phyloP scores from a whole-genome alignment of 305 asterid genomes.

The Fraxinus sp. region DNA sequence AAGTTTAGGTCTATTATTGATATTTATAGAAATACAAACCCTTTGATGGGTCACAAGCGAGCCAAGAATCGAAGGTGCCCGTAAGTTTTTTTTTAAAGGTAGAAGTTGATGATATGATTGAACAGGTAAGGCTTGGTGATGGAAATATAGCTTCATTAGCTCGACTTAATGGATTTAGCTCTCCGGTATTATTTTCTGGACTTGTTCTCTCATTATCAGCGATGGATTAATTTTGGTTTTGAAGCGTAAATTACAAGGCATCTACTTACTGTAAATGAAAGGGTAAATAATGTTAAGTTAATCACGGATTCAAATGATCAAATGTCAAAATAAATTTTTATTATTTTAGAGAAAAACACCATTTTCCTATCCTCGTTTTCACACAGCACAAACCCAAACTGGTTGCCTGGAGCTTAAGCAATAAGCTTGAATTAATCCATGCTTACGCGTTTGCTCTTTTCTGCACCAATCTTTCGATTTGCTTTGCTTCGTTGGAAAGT shows the following conservation, averaged over 20 bases:
- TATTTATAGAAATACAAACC: slow-evolving; percentile 33
- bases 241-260: background rate
- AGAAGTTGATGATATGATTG: background rate
- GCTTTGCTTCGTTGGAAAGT: background rate
- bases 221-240: background rate
- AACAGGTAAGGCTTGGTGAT: background rate
- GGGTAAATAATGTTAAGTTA: background rate
- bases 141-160: too few species aligned
- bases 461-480: background rate
- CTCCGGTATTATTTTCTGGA: background rate
- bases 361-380: background rate
- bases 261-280: background rate
- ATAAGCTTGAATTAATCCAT: background rate
- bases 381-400: background rate
- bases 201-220: background rate
- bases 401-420: background rate
- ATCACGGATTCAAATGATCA: background rate
- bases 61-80: slow-evolving; percentile 26
- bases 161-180: background rate
- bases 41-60: slow-evolving; percentile 24
- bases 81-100: background rate
- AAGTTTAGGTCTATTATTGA: slow-evolving; percentile 35
- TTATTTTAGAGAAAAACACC: background rate
- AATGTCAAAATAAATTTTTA: background rate
- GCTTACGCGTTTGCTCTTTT: background rate